Base-by-base conservation (phyloP, 2,329 filamentous ascomycete genomes). In the Aulographum hederae region DNA sequence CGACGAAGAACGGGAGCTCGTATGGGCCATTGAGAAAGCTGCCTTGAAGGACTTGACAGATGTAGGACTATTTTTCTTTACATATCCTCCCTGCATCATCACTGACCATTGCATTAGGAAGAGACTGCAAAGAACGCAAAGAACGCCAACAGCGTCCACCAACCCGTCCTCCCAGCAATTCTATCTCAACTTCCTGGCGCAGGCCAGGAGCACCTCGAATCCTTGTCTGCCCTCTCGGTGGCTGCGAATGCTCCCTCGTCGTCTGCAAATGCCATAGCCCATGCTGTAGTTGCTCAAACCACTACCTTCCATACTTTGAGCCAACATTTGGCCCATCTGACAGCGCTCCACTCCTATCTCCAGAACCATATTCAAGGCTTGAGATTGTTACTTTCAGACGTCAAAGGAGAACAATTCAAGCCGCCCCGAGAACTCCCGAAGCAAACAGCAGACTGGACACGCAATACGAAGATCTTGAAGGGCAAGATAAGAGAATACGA, bases 1-100 rank as follows among this genome's bases (percentile, higher is more conserved):
- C 4, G 78, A 85, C 39, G 78, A 85, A 43, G 73, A 79, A 41
- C 61, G 64, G 12, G 57, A 59, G 3, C 52, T 75, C 1, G 44
- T 79, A 6, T 58, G 65, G 18, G 57, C 60, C 14, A 56, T 76
- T 12, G 73, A 82, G 41, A 58, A 63, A 21, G 58, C 64, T 18
- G 67, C 73, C 2, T 52, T 81, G 4, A 53, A 59, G 11, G 64
- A 72, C 34, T 46, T 76, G 35, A 42, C 50, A 20, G 48, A 51
- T n/a, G n/a, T n/a, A n/a, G 43, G 49, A 48, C 41, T 12, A 10
- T 25, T 10, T 25, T 25, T 25, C 10, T 25, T 12, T 25, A 25
- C 10, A 10, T 25, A 25, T 10, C 12, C 10, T 12, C 21, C 10
- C 21, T 12, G 21, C 21, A 25, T 14, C 10, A 34, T 37, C 25